Evolutionary conservation across 805 yeast species (phyloP).

Genomic region (Suhomyces emberorum): DNA sequence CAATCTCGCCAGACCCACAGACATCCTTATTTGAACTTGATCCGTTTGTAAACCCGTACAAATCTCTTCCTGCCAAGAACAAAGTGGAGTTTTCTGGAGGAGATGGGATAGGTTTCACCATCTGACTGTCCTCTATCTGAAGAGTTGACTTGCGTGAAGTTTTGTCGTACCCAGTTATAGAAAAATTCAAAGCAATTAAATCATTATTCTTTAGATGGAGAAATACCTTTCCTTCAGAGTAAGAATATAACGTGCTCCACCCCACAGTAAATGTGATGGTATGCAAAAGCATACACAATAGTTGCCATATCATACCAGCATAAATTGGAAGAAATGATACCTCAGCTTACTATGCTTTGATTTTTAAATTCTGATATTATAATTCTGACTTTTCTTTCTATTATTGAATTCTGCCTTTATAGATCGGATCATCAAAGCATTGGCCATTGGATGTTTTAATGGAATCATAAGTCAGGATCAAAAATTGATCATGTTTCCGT

Average conservation of each 20-base stretch:
- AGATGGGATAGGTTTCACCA: slow-evolving; percentile 17
- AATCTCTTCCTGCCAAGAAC: slow-evolving; percentile 23
- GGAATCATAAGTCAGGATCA: too few species aligned
- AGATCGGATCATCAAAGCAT: too few species aligned
- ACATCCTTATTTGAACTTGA: slow-evolving; percentile 7
- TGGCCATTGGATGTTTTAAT: too few species aligned
- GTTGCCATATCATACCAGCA: too few species aligned
- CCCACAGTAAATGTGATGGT: slow-evolving; percentile 2
- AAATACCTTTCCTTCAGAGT: slow-evolving; percentile 31
- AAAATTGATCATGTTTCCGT: too few species aligned
- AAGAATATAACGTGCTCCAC: slow-evolving; percentile 38
- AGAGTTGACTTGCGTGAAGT: slow-evolving; percentile 5
- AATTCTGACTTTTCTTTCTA: too few species aligned
- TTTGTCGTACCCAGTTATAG: slow-evolving; percentile 27
- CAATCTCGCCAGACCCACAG: slow-evolving; percentile 29
- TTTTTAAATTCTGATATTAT: too few species aligned
- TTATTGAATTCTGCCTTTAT: too few species aligned
- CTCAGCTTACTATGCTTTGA: too few species aligned
- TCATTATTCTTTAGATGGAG: slow-evolving; percentile 36
- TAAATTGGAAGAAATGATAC: too few species aligned
- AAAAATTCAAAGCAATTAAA: slow-evolving; percentile 32
- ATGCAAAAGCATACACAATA: too few species aligned
- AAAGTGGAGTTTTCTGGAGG: slow-evolving; percentile 35
- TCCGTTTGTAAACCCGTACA: slow-evolving; percentile 28
- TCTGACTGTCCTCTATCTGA: slow-evolving; percentile 18